phyloP scores from a whole-genome alignment of 176 grass and related monocot species.

The Thinopyrum elongatum region DNA sequence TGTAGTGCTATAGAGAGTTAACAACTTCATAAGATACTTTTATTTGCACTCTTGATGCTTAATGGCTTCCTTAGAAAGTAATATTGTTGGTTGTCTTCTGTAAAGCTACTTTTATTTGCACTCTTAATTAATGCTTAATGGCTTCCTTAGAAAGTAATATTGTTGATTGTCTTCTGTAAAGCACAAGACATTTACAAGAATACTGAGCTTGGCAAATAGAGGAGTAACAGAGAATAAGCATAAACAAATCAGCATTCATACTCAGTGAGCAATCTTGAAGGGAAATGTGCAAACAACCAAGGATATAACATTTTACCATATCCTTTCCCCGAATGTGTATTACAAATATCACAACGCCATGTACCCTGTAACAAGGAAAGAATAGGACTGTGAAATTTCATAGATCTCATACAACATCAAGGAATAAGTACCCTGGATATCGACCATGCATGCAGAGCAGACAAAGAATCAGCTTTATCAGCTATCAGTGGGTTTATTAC shows the following conservation, averaged over 20 bases:
- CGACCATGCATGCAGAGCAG: background rate
- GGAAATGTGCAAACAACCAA: conserved; percentile 1
- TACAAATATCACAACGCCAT: conserved; percentile 93
- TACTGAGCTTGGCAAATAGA: background rate
- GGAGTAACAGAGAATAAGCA: conserved; percentile 15
- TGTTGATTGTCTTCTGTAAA: background rate
- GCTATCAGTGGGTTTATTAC: background rate
- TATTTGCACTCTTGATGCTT: background rate
- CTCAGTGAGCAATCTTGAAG: background rate
- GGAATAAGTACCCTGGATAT: background rate
- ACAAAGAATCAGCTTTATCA: background rate
- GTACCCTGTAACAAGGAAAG: conserved; percentile 59
- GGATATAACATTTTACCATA: conserved; percentile 56
- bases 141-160: background rate
- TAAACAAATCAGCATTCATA: background rate
- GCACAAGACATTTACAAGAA: conserved; percentile 16
- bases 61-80: background rate
- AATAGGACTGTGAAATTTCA: conserved; percentile 29
- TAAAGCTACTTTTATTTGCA: background rate
- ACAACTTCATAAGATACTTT: background rate
- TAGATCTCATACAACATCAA: background rate
- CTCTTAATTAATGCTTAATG: background rate
- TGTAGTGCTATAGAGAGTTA: conserved; percentile 7
- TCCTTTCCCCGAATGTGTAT: conserved; percentile 78
- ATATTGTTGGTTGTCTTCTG: background rate